These are phyloP conservation scores for Umbellularia californica DNA, from an alignment of 164 flowering plant species.

Conservation along the genomic window DNA sequence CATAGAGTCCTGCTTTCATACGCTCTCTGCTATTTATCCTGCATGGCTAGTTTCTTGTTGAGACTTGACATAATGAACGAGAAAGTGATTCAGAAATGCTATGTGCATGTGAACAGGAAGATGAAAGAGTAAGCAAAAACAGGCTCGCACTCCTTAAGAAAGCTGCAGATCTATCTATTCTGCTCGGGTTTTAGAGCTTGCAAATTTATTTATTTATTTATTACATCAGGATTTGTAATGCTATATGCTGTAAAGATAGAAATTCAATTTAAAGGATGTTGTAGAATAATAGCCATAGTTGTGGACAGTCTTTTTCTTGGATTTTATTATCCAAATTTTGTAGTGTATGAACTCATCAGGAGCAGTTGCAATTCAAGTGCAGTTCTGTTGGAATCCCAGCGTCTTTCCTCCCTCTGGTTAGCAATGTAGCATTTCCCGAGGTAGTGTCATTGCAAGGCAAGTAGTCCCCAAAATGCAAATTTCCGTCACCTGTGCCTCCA, in stretches of 20 bases:
- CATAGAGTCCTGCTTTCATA: not conserved
- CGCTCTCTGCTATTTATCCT: not conserved
- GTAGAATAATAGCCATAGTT: too few relatives aligned
- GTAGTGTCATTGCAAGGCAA: too few relatives aligned
- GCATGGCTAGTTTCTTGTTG: not conserved
- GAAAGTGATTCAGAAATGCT: not conserved
- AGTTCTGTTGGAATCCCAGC: too few relatives aligned
- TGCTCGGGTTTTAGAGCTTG: slow-evolving; percentile 69
- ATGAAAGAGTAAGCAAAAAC: slow-evolving; percentile 71
- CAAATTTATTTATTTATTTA: not conserved
- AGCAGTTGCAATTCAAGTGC: too few relatives aligned
- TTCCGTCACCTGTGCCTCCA: too few relatives aligned
- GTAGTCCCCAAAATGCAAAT: too few relatives aligned
- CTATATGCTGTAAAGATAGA: not conserved
- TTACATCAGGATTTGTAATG: not conserved
- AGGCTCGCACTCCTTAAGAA: slow-evolving; percentile 76
- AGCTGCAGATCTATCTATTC: slow-evolving; percentile 73
- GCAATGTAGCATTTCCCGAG: too few relatives aligned
- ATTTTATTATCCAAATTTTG: too few relatives aligned
- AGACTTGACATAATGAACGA: not conserved
- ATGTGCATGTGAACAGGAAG: slow-evolving; percentile 54
- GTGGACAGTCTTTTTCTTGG: too few relatives aligned
- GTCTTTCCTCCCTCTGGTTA: too few relatives aligned
- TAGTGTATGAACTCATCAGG: too few relatives aligned
- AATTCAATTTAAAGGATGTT: not conserved